Conservation (phyloP, 495 filamentous ascomycete genomes). For the Daldinia bambusicola region DNA sequence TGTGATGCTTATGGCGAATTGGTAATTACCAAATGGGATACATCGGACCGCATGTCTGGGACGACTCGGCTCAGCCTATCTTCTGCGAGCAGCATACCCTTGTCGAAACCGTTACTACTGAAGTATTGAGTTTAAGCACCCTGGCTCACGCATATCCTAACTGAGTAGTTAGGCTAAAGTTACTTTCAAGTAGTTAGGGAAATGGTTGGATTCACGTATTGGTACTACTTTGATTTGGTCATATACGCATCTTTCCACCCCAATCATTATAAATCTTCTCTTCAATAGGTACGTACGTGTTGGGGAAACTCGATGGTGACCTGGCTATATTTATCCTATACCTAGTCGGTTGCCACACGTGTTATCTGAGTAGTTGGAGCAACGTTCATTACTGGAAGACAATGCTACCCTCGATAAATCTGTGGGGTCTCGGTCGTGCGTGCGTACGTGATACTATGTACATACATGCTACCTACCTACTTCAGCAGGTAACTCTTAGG, state of each 20-base stretch:
- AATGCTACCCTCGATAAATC: constrained; percentile 18
- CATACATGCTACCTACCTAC: constrained; percentile 39
- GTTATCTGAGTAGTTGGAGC: constrained; percentile 2
- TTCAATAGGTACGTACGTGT: constrained; percentile 4
- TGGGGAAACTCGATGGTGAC: background rate
- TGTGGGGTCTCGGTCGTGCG: constrained; percentile 18
- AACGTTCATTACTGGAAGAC: background rate
- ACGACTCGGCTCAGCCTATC: background rate
- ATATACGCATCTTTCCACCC: constrained; percentile 11
- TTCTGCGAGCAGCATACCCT: background rate
- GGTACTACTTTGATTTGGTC: constrained; percentile 19
- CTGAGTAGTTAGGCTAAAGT: constrained; percentile 6
- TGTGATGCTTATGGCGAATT: background rate
- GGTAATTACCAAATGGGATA: background rate
- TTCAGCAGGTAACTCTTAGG: constrained; percentile 33
- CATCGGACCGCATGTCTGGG: background rate
- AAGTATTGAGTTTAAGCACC: background rate
- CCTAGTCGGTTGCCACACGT: background rate
- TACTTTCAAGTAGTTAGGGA: constrained; percentile 13
- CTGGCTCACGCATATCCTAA: background rate
- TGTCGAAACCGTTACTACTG: background rate
- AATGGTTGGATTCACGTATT: constrained; percentile 1
- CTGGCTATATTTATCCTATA: constrained; percentile 17
- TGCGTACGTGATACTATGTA: background rate
- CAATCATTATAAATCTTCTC: background rate